phyloP scores from a whole-genome alignment of 352 stramenopile genomes.

The Phytophthora ramorum region DNA sequence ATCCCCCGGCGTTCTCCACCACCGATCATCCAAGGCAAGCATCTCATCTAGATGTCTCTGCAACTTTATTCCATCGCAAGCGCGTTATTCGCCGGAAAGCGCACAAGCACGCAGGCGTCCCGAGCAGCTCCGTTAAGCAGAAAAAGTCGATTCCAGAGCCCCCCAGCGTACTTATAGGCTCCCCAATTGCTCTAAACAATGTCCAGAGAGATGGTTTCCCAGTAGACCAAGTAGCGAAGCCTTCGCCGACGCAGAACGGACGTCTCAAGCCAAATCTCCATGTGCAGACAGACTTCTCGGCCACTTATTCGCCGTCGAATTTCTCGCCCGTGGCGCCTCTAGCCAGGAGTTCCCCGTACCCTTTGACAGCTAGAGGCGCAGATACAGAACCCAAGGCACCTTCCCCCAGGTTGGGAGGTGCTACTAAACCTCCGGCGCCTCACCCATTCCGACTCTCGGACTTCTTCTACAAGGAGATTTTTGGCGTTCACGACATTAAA shows the following conservation, averaged over 20 bases:
- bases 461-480: constrained; percentile 89
- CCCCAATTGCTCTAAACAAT: background rate
- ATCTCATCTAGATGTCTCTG: constrained; percentile 25
- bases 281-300: constrained; percentile 45
- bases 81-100: constrained; percentile 30
- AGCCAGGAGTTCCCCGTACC: constrained; percentile 36
- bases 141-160: constrained; percentile 23
- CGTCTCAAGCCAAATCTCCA: constrained; percentile 31
- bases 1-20: background rate
- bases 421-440: constrained; percentile 34
- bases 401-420: constrained; percentile 9
- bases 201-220: background rate
- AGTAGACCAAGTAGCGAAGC: background rate
- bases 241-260: constrained; percentile 6
- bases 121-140: constrained; percentile 24
- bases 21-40: background rate
- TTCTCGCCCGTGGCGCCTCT: constrained; percentile 35
- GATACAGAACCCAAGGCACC: constrained; percentile 13
- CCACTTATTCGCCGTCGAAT: constrained; percentile 20
- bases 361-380: constrained; percentile 16
- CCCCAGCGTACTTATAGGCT: background rate
- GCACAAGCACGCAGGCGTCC: constrained; percentile 11
- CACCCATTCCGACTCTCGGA: constrained; percentile 71
- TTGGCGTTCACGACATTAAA: constrained; percentile 85
- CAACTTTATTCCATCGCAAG: constrained; percentile 34